Conservation (phyloP, 2,329 filamentous ascomycete genomes). For the Exophiala alcalophila region DNA sequence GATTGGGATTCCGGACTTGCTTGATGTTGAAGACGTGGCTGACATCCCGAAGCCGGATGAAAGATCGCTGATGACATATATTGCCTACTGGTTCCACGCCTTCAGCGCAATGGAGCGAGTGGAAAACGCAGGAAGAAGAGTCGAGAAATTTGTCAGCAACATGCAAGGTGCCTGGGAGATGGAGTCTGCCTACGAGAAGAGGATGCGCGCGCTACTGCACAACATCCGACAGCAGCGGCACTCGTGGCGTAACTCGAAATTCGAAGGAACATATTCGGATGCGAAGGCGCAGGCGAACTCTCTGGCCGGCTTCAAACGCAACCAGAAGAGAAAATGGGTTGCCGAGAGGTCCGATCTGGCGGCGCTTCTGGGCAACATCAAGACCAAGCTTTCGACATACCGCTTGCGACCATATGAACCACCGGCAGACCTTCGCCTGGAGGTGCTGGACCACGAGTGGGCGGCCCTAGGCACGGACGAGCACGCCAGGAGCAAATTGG, state of each 20-base stretch:
- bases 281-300: conserved; percentile 80
- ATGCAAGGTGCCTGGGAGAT: conserved; percentile 99
- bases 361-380: conserved; percentile 93
- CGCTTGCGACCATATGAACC: conserved; percentile 87
- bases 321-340: conserved; percentile 90
- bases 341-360: conserved; percentile 96
- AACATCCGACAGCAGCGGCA: conserved; percentile 71
- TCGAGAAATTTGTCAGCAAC: conserved; percentile 97
- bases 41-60: conserved; percentile 96
- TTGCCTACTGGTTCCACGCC: conserved; percentile 99
- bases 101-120: conserved; percentile 99
- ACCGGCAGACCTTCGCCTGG: conserved; percentile 75
- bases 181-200: conserved; percentile 91
- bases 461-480: conserved; percentile 73
- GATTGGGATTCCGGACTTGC: conserved; percentile 91
- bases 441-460: conserved; percentile 82
- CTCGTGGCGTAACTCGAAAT: conserved; percentile 73
- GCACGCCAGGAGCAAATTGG: conserved; percentile 83
- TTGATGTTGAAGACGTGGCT: conserved; percentile 97
- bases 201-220: conserved; percentile 78
- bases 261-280: conserved; percentile 88
- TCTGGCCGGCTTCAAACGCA: conserved; percentile 87
- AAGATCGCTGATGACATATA: conserved; percentile 97
- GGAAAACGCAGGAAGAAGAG: conserved; percentile 90
- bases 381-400: conserved; percentile 96